Base-by-base conservation (phyloP, 2,329 filamentous ascomycete genomes). In the Pseudodiploospora longispora region DNA sequence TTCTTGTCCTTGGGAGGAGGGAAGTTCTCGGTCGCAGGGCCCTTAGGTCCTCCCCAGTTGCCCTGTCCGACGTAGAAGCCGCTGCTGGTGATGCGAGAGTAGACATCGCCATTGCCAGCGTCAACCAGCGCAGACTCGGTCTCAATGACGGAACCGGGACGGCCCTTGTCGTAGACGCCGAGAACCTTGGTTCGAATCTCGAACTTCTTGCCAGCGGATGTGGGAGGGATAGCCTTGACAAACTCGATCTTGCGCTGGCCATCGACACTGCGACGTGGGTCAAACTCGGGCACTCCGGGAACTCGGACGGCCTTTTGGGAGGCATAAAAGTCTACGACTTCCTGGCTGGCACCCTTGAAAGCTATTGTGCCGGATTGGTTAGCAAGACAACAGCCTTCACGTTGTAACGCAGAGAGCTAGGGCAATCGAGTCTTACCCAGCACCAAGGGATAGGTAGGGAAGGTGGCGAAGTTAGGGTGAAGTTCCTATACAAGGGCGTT, bases 151-250 rank as follows among this genome's bases (percentile, higher is more conserved):
- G 83, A 85, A 46, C 86, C 86, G 0, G 87, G 78, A 53, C 86
- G 85, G 56, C 88, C 88, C 72, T 94, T 95, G 70, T 95, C 88
- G 64, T 93, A 94, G 33, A 94, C 85, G 41, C 87, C 88, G 19
- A 94, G 64, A 27, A 94, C 85, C 61, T 84, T 89, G 57, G 75
- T 81, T 54, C 85, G 78, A 50, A 86, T 68, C 71, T 93, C 84
- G 63, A 94, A 93, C 51, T 76, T 79, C 51, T 72, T 73, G 48
- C 87, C 87, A 8, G 72, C 80, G 34, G 83, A 89, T 6, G 78
- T 77, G 1, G 82, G 67, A 9, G 88, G 88, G 4, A 95, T 73
- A 6, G 82, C 79, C 67, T 87, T 87, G 62, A 86, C 67, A 65
- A 93, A 83, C 46, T 83, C 76, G 51, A 94, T 78, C 59, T 80